Evolutionary conservation across 768 basidiomycete species (phyloP).

Genomic region (Agaricus subrufescens): DNA sequence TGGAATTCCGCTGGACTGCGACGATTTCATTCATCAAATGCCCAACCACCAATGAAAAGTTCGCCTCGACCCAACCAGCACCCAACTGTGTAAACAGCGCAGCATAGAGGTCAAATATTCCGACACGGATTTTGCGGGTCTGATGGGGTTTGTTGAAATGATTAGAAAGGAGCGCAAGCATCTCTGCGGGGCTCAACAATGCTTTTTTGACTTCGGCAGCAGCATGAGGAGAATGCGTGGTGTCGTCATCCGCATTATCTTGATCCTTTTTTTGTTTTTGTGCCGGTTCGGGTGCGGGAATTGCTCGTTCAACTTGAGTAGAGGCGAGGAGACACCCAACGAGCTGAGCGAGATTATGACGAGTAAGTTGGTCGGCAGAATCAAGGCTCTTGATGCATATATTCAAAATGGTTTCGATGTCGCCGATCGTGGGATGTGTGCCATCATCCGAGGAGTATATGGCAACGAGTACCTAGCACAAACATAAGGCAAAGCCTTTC

Average conservation of each 20-base stretch:
- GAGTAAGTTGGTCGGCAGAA: conserved; percentile 75
- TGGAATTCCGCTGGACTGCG: conserved; percentile 45
- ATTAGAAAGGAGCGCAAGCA: conserved; percentile 74
- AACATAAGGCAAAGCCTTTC: conserved; percentile 12
- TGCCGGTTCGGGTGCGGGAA: conserved; percentile 37
- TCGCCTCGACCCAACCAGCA: conserved; percentile 68
- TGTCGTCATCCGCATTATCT: conserved; percentile 54
- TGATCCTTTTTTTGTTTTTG: conserved; percentile 64
- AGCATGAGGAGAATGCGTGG: conserved; percentile 35
- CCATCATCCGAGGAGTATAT: conserved; percentile 57
- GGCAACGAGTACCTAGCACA: conserved; percentile 36
- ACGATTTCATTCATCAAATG: conserved; percentile 82
- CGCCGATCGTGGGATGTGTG: conserved; percentile 51
- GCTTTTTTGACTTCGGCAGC: conserved; percentile 59
- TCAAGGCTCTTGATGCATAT: conserved; percentile 75
- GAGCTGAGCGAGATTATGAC: conserved; percentile 75
- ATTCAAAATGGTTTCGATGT: conserved; percentile 72
- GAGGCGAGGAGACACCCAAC: conserved; percentile 80
- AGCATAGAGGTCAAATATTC: conserved; percentile 86
- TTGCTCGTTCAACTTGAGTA: conserved; percentile 66
- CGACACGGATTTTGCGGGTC: conserved; percentile 71
- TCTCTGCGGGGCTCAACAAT: conserved; percentile 68
- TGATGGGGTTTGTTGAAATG: conserved; percentile 75
- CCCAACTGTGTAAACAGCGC: conserved; percentile 76
- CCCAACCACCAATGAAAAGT: conserved; percentile 73